Evolutionary conservation across 2,329 filamentous ascomycete species (phyloP).

Genomic region (Monosporascus sp.): DNA sequence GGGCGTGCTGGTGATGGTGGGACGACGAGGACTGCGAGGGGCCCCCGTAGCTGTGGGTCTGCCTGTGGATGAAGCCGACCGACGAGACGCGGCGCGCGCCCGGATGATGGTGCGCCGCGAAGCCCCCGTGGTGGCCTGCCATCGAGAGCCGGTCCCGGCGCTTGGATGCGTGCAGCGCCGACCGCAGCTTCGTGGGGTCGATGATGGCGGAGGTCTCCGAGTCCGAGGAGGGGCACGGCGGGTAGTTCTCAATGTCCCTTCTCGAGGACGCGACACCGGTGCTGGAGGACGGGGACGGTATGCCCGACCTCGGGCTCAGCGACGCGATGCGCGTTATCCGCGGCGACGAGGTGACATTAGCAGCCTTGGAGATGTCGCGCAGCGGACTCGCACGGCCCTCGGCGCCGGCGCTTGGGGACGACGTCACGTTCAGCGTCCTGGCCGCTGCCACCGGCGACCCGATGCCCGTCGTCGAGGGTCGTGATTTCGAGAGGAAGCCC

Average conservation of each 20-base stretch:
- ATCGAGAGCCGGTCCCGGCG: constrained; percentile 36
- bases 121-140: constrained; percentile 12
- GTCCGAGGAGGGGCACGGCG: constrained; percentile 41
- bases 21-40: not conserved
- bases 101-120: constrained; percentile 4
- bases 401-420: constrained; percentile 39
- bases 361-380: constrained; percentile 41
- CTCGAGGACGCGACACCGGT: not conserved
- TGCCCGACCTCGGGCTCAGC: constrained; percentile 25
- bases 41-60: constrained; percentile 30
- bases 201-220: constrained; percentile 42
- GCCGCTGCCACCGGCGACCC: constrained; percentile 59
- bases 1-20: constrained; percentile 9
- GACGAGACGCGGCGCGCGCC: constrained; percentile 41
- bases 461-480: constrained; percentile 35
- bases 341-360: constrained; percentile 43
- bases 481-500: constrained; percentile 68
- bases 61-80: constrained; percentile 32
- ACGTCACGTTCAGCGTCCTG: constrained; percentile 52
- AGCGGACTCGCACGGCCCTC: constrained; percentile 45
- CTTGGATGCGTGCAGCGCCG: constrained; percentile 49
- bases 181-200: constrained; percentile 50
- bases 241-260: constrained; percentile 39
- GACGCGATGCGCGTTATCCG: constrained; percentile 27
- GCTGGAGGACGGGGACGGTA: constrained; percentile 18